These are phyloP conservation scores for Oryza glaberrima DNA, from an alignment of 176 grass and related monocot species.

Conservation along the genomic window DNA sequence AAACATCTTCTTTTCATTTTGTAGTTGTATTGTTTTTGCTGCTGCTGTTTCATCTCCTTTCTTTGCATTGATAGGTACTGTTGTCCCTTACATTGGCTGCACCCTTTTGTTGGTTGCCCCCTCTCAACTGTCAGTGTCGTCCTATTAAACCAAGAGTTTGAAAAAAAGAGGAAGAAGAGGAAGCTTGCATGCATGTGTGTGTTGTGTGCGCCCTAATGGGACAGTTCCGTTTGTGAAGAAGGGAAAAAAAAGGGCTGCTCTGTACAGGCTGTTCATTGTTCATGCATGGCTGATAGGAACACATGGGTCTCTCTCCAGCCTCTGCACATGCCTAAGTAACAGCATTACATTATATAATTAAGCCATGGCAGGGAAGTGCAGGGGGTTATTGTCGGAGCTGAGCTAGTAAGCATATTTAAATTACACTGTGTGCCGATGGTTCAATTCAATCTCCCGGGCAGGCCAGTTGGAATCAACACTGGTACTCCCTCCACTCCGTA, in stretches of 20 bases:
- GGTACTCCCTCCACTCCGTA: not conserved
- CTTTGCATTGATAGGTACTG: constrained; percentile 42
- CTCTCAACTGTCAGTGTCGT: constrained; percentile 29
- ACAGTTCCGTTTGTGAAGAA: constrained; percentile 19
- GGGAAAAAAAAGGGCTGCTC: constrained; percentile 18
- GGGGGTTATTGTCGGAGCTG: constrained; percentile 12
- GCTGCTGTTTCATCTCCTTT: not conserved
- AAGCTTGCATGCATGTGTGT: not conserved
- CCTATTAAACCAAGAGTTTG: constrained; percentile 19
- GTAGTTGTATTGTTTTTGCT: not conserved
- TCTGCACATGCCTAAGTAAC: constrained; percentile 10
- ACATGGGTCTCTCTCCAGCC: constrained; percentile 19
- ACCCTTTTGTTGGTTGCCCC: constrained; percentile 17
- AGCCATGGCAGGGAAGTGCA: constrained; percentile 22
- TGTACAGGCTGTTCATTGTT: constrained; percentile 26
- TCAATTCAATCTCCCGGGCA: not conserved
- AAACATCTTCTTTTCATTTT: not conserved
- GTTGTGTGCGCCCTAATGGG: constrained; percentile 10
- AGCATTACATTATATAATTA: constrained; percentile 2
- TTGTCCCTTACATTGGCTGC: constrained; percentile 27
- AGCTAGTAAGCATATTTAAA: not conserved
- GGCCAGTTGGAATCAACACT: not conserved
- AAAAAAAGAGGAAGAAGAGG: not conserved
- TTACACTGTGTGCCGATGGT: not conserved
- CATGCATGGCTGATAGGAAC: constrained; percentile 11